phyloP scores from a whole-genome alignment of 129 eudicot genomes.

The Artemisia annua region DNA sequence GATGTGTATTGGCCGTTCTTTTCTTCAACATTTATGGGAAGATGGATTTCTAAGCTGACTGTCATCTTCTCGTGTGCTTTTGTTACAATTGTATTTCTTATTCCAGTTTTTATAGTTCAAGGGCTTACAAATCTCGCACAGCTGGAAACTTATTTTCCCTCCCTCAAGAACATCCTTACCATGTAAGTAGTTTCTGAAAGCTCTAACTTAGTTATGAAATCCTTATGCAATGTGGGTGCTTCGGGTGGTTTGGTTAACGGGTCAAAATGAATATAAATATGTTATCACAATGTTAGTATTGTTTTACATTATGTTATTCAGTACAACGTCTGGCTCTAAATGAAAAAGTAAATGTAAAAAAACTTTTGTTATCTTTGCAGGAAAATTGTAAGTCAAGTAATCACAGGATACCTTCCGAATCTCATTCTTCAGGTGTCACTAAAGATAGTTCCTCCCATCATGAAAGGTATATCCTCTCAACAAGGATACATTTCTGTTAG shows the following conservation, averaged over 20 bases:
- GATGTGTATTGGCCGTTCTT: slow-evolving; percentile 82
- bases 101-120: slow-evolving; percentile 65
- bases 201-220: not conserved
- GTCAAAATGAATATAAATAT: too few species aligned
- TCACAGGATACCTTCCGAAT: slow-evolving; percentile 71
- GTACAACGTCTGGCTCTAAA: too few species aligned
- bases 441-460: slow-evolving; percentile 53
- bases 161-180: slow-evolving; percentile 40
- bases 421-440: slow-evolving; percentile 58
- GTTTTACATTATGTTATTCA: too few species aligned
- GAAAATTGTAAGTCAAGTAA: slow-evolving; percentile 47
- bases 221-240: not conserved
- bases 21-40: slow-evolving; percentile 54
- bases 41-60: slow-evolving; percentile 57
- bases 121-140: slow-evolving; percentile 66
- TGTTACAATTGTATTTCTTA: slow-evolving; percentile 49
- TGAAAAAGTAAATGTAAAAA: too few species aligned
- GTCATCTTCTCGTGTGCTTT: slow-evolving; percentile 37
- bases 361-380: slow-evolving; percentile 35
- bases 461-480: slow-evolving; percentile 56
- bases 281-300: too few species aligned
- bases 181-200: slow-evolving; percentile 36
- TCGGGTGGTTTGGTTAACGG: too few species aligned
- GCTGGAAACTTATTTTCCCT: slow-evolving; percentile 58
- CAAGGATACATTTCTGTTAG: slow-evolving; percentile 58